A percentile compares a stretch with the other conserved stretches of the same genome.
phyloP scores from a whole-genome alignment of 2,329 filamentous ascomycete species.

The Magnaporthiopsis incrustans region DNA sequence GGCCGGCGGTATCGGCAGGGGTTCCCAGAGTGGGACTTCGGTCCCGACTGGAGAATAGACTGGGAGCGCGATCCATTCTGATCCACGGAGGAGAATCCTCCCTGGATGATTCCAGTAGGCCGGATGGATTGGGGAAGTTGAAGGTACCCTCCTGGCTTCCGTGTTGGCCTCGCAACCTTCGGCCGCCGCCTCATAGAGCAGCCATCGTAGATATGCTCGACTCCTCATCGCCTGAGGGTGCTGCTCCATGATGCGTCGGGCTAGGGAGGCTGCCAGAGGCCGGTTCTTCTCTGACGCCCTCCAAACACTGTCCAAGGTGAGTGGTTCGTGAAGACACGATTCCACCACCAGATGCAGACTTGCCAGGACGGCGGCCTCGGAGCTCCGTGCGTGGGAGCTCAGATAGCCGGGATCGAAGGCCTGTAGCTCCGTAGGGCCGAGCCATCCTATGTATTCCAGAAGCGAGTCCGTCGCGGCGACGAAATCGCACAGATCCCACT shows the following conservation, averaged over 20 bases:
- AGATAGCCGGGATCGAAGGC: background rate
- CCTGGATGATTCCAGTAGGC: background rate
- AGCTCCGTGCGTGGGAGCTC: background rate
- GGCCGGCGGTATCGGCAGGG: background rate
- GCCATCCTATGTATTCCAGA: background rate
- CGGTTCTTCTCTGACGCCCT: background rate
- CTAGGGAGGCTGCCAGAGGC: background rate
- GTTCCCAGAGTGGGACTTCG: conserved; percentile 3
- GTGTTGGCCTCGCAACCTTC: background rate
- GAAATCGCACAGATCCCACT: conserved; percentile 5
- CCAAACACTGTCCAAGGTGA: background rate
- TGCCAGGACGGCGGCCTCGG: background rate
- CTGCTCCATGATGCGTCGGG: background rate
- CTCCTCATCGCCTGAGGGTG: conserved; percentile 4
- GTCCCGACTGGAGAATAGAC: background rate
- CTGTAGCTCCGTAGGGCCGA: background rate
- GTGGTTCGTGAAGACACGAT: background rate
- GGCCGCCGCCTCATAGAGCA: background rate
- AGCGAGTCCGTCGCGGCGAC: background rate
- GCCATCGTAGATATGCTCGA: conserved; percentile 4
- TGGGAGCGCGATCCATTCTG: background rate
- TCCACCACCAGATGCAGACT: background rate
- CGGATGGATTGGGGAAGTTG: too few species aligned
- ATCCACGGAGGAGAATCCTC: background rate
- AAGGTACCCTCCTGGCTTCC: background rate